Evolutionary conservation across 164 flowering plant species (phyloP).

Genomic region (Buxus sempervirens): DNA sequence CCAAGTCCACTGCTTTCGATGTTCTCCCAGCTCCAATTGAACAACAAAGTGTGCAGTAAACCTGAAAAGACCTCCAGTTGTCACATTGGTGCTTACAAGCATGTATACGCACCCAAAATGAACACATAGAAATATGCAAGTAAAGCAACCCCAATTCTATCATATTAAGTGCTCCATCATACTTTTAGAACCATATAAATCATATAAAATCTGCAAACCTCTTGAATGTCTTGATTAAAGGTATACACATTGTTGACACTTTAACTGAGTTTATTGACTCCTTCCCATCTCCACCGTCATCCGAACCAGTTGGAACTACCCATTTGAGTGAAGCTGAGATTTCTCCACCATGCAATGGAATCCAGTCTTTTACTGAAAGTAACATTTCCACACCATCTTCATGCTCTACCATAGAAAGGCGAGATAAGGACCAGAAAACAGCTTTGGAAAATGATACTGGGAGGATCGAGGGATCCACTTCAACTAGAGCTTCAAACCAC

Average conservation of each 20-base stretch:
- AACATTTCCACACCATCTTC: constrained; percentile 43
- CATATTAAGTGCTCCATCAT: not conserved
- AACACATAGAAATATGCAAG: not conserved
- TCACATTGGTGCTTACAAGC: not conserved
- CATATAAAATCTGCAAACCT: constrained; percentile 41
- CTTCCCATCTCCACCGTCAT: constrained; percentile 80
- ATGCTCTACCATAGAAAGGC: constrained; percentile 67
- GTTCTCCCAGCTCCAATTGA: constrained; percentile 56
- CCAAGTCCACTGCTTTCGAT: constrained; percentile 88
- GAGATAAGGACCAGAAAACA: constrained; percentile 86
- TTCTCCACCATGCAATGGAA: constrained; percentile 47
- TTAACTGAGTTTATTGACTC: constrained; percentile 62
- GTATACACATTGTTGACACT: constrained; percentile 49
- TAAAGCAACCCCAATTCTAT: not conserved
- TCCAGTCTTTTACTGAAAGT: constrained; percentile 55
- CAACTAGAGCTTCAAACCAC: constrained; percentile 79
- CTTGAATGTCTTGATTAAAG: constrained; percentile 62
- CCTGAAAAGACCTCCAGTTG: constrained; percentile 43
- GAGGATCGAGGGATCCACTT: constrained; percentile 51
- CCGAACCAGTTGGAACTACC: constrained; percentile 81
- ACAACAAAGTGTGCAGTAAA: constrained; percentile 59
- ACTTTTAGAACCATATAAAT: not conserved
- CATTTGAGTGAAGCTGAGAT: constrained; percentile 60
- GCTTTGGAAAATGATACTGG: constrained; percentile 82
- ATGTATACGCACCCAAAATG: not conserved